Conservation (phyloP, 306 rosid species). For the Betula pendula region DNA sequence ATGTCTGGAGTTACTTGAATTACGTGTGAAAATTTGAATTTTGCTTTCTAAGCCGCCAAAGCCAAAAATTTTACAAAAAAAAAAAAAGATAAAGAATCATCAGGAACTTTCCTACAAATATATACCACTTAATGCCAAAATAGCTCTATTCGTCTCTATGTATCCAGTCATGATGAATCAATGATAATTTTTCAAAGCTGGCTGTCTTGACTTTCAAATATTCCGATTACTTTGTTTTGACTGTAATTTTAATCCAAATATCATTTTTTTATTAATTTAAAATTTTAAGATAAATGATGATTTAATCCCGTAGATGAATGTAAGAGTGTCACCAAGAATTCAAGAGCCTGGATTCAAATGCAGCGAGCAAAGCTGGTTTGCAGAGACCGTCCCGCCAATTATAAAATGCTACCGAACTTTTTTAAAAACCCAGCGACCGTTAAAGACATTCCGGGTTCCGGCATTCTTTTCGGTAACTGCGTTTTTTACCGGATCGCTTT, state of each 20-base stretch:
- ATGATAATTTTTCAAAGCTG: background rate
- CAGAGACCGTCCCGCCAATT: background rate
- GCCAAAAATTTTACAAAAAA: background rate
- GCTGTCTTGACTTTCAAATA: background rate
- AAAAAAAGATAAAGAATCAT: no score
- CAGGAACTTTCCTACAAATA: no score
- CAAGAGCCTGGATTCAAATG: background rate
- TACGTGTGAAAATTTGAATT: background rate
- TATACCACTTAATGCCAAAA: no score
- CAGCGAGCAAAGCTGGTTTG: background rate
- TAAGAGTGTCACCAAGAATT: background rate
- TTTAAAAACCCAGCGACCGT: background rate
- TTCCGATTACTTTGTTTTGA: background rate
- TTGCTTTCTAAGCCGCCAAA: background rate
- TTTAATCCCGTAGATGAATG: no score
- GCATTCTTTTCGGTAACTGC: conserved; percentile 47
- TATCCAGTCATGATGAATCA: background rate
- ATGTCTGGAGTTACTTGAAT: no score
- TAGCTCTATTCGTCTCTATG: no score
- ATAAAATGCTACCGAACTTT: background rate
- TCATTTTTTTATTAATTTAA: no score
- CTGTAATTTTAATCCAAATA: no score
- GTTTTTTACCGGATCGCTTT: conserved; percentile 32
- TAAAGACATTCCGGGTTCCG: conserved; percentile 40
- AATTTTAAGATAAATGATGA: no score